These are phyloP conservation scores for Amanita pallidorosea DNA, from an alignment of 768 basidiomycete species.

Conservation along the genomic window DNA sequence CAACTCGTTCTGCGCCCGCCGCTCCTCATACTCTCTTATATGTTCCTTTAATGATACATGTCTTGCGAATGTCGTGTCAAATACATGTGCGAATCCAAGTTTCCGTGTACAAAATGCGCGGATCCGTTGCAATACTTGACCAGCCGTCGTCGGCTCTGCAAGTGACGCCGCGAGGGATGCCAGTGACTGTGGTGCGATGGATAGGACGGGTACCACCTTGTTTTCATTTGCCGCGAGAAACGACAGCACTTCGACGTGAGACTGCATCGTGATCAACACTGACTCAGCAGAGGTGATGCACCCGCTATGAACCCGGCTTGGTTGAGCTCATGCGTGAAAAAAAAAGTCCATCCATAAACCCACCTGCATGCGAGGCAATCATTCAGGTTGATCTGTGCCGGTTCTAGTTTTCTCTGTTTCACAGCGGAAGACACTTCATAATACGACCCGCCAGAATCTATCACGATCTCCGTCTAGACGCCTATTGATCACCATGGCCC, in stretches of 20 bases:
- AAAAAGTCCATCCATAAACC: constrained; percentile 17
- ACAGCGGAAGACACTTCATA: constrained; percentile 55
- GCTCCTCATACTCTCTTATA: constrained; percentile 68
- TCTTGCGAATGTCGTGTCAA: constrained; percentile 92
- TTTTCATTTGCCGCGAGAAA: constrained; percentile 52
- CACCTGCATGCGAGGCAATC: constrained; percentile 98
- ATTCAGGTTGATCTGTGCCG: constrained; percentile 92
- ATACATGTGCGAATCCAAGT: constrained; percentile 73
- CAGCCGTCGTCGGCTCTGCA: constrained; percentile 24
- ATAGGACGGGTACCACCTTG: constrained; percentile 53
- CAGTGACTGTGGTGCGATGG: constrained; percentile 83
- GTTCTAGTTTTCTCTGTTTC: constrained; percentile 57
- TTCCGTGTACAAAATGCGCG: constrained; percentile 55
- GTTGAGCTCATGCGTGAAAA: not conserved
- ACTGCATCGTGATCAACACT: constrained; percentile 91
- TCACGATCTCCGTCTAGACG: constrained; percentile 79
- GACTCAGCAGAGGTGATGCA: constrained; percentile 99
- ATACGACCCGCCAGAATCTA: constrained; percentile 79
- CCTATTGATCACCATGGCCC: not conserved
- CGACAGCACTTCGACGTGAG: constrained; percentile 83
- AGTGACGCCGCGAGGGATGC: constrained; percentile 62
- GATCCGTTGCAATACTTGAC: constrained; percentile 59
- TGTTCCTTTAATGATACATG: constrained; percentile 81
- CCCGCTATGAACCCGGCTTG: constrained; percentile 40
- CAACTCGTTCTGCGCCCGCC: constrained; percentile 34